These are phyloP conservation scores for Centella asiatica DNA, from an alignment of 129 eudicot species.

Conservation along the genomic window DNA sequence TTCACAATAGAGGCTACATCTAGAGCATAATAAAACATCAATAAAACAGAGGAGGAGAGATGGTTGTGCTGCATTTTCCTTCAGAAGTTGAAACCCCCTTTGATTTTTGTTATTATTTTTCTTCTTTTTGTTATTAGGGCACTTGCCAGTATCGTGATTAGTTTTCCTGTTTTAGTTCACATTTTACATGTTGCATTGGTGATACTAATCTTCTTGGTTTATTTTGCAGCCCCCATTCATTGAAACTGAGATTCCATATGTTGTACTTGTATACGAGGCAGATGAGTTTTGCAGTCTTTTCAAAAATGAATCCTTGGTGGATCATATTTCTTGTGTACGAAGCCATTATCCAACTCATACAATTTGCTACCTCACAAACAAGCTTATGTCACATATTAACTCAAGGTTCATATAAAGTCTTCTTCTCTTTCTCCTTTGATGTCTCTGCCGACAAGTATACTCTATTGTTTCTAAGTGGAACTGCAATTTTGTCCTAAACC, in stretches of 20 bases:
- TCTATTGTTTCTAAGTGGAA: background rate
- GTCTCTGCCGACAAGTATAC: background rate
- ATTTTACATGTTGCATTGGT: background rate
- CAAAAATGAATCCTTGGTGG: conserved; percentile 33
- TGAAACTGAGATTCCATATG: conserved; percentile 44
- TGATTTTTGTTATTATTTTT: background rate
- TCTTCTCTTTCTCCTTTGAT: background rate
- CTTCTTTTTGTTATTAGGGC: no score
- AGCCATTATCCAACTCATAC: conserved; percentile 71
- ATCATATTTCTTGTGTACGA: conserved; percentile 54
- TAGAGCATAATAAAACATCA: no score
- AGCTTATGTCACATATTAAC: conserved; percentile 62
- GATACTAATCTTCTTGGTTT: no score
- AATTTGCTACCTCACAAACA: conserved; percentile 70
- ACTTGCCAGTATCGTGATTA: background rate
- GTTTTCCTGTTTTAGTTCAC: background rate
- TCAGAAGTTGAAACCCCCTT: no score
- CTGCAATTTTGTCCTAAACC: no score
- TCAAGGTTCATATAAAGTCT: conserved; percentile 39
- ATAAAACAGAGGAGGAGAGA: no score
- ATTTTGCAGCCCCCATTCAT: conserved; percentile 42
- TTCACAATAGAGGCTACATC: no score
- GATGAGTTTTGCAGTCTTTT: conserved; percentile 71
- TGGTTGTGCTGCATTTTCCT: no score
- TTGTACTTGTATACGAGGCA: conserved; percentile 61